phyloP scores from a whole-genome alignment of 2,329 filamentous ascomycete genomes.

The Didymella sp. region DNA sequence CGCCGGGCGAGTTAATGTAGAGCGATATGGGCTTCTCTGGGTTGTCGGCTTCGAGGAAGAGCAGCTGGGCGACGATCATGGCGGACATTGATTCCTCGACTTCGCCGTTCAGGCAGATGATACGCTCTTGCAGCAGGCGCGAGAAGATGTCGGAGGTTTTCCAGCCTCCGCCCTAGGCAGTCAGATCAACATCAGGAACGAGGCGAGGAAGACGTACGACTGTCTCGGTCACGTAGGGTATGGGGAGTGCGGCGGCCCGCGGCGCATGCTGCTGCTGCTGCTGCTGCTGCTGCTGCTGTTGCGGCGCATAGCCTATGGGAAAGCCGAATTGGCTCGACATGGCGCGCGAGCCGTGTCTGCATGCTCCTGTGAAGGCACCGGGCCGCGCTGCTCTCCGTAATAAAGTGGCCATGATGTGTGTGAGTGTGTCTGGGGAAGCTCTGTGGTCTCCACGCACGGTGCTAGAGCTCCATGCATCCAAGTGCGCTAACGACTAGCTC shows the following conservation, averaged over 20 bases:
- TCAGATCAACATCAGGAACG: conserved; percentile 33
- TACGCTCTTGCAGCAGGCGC: conserved; percentile 73
- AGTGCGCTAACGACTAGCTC: conserved; percentile 18
- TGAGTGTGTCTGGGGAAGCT: conserved; percentile 10
- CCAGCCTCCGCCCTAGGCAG: conserved; percentile 56
- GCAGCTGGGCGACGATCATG: conserved; percentile 92
- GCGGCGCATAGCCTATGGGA: conserved; percentile 27
- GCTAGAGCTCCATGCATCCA: not conserved
- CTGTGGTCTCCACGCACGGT: not conserved
- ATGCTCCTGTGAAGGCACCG: conserved; percentile 13
- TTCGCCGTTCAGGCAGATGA: conserved; percentile 89
- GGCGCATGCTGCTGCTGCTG: conserved; percentile 30
- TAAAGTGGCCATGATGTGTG: conserved; percentile 43
- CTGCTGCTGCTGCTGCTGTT: conserved; percentile 23
- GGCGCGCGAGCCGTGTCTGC: conserved; percentile 29
- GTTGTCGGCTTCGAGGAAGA: conserved; percentile 97
- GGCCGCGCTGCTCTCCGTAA: conserved; percentile 36
- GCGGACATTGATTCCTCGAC: conserved; percentile 91
- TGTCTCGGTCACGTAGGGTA: conserved; percentile 60
- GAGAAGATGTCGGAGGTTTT: conserved; percentile 60
- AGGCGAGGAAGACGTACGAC: conserved; percentile 45
- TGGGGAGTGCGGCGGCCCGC: conserved; percentile 53
- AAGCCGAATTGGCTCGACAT: conserved; percentile 39
- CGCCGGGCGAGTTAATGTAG: conserved; percentile 97
- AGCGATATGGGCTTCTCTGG: conserved; percentile 94